Evolutionary conservation across 441 rosid genomes (phyloP).

Genomic region (Euphorbia celastroides): DNA sequence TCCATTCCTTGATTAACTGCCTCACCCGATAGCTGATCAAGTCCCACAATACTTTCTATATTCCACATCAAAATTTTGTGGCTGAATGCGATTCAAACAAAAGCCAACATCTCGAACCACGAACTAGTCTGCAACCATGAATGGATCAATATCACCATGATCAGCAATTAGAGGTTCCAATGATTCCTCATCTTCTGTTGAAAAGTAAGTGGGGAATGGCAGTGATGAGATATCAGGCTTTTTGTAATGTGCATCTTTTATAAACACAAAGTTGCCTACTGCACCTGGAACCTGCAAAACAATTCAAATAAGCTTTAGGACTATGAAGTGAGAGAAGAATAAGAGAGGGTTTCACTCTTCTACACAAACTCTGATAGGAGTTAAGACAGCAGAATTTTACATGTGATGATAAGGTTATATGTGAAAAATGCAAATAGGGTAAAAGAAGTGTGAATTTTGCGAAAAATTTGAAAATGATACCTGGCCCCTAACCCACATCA

Average conservation of each 20-base stretch:
- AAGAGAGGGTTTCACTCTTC: neutral
- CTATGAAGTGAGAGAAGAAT: neutral
- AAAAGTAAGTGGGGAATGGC: conserved; percentile 85
- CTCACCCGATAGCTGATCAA: conserved; percentile 2
- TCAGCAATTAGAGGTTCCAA: conserved; percentile 62
- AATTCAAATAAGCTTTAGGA: conserved; percentile 10
- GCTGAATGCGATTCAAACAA: neutral
- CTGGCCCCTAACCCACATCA: conserved; percentile 96
- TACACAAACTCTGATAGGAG: neutral
- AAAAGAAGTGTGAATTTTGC: conserved; percentile 6
- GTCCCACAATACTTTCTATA: neutral
- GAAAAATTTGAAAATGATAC: conserved; percentile 47
- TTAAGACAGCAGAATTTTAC: neutral
- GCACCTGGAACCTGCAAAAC: conserved; percentile 84
- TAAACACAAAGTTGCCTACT: conserved; percentile 79
- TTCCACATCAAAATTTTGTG: neutral
- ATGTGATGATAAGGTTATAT: neutral
- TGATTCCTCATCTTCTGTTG: conserved; percentile 52
- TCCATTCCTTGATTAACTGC: conserved; percentile 3
- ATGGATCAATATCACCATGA: conserved; percentile 85
- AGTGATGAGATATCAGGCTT: conserved; percentile 67
- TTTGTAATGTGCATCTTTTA: conserved; percentile 76
- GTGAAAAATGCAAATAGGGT: neutral
- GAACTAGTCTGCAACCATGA: conserved; percentile 64
- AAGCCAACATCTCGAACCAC: neutral